phyloP scores from a whole-genome alignment of 768 basidiomycete species.

The Phlebiopsis flavidoalba region DNA sequence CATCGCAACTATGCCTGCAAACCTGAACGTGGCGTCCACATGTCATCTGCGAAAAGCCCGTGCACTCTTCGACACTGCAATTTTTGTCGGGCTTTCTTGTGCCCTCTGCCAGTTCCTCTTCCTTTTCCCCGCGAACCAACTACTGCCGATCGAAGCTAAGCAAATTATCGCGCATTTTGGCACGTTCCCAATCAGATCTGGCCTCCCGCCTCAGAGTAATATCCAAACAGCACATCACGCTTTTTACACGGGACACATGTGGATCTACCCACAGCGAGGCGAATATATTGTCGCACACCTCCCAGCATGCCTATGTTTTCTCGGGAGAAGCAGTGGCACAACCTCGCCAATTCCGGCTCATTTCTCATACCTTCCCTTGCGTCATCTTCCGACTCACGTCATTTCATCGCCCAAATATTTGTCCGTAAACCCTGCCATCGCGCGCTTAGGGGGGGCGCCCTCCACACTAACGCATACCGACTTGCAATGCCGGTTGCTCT shows the following conservation, averaged over 20 bases:
- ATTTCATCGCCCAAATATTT: slow-evolving; percentile 6
- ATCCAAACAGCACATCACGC: neutral
- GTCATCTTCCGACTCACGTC: neutral
- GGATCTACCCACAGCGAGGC: neutral
- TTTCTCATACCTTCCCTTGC: neutral
- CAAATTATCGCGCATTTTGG: slow-evolving; percentile 11
- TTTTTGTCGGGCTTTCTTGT: neutral
- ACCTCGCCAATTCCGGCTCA: neutral
- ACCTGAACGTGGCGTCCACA: neutral
- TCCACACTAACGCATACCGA: neutral
- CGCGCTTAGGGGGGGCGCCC: neutral
- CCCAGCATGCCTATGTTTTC: neutral
- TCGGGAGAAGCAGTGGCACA: slow-evolving; percentile 1
- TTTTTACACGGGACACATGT: neutral
- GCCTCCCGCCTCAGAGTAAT: neutral
- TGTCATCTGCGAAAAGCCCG: neutral
- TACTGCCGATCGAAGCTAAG: neutral
- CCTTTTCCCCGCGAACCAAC: neutral
- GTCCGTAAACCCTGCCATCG: slow-evolving; percentile 4
- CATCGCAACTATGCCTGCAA: neutral
- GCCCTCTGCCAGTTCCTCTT: neutral
- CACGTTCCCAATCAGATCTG: slow-evolving; percentile 12
- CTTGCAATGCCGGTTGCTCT: slow-evolving; percentile 3
- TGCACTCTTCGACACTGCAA: neutral
- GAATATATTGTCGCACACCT: neutral